Conservation (phyloP, 2,329 filamentous ascomycete species). For the Cladosporium cucumerinum region DNA sequence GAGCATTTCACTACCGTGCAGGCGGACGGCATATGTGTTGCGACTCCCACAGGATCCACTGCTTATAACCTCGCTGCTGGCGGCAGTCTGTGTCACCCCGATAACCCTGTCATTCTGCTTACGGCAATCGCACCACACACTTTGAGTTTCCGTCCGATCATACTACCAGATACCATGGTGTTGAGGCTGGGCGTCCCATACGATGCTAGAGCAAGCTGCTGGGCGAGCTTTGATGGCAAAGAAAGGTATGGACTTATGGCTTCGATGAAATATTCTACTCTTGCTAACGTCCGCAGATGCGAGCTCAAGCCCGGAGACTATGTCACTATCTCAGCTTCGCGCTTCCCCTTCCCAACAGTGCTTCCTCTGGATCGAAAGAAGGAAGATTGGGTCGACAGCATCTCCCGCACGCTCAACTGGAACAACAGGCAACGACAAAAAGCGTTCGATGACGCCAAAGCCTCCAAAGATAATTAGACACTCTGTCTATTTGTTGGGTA, state of each 20-base stretch:
- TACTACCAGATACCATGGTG: slow-evolving; percentile 93
- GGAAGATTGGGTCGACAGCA: slow-evolving; percentile 81
- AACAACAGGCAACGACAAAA: slow-evolving; percentile 78
- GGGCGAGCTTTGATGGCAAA: slow-evolving; percentile 96
- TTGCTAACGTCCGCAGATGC: slow-evolving; percentile 16
- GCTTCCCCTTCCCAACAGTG: slow-evolving; percentile 77
- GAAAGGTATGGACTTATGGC: slow-evolving; percentile 53
- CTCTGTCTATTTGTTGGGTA: neutral
- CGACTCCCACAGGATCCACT: slow-evolving; percentile 90
- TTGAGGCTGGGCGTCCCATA: slow-evolving; percentile 92
- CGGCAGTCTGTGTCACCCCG: slow-evolving; percentile 91
- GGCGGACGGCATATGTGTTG: slow-evolving; percentile 89
- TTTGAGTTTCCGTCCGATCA: slow-evolving; percentile 91
- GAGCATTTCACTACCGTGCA: slow-evolving; percentile 92
- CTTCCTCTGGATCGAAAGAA: slow-evolving; percentile 65
- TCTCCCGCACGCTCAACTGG: slow-evolving; percentile 75
- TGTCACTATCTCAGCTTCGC: slow-evolving; percentile 75
- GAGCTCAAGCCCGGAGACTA: slow-evolving; percentile 77
- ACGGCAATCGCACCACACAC: slow-evolving; percentile 95
- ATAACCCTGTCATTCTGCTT: slow-evolving; percentile 92
- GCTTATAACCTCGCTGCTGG: slow-evolving; percentile 95
- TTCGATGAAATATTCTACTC: too few relatives aligned
- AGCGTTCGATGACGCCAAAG: slow-evolving; percentile 43
- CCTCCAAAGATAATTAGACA: neutral
- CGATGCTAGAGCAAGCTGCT: slow-evolving; percentile 80